Evolutionary conservation across 257 asterid genomes (phyloP).

Genomic region (Handroanthus guayacan): DNA sequence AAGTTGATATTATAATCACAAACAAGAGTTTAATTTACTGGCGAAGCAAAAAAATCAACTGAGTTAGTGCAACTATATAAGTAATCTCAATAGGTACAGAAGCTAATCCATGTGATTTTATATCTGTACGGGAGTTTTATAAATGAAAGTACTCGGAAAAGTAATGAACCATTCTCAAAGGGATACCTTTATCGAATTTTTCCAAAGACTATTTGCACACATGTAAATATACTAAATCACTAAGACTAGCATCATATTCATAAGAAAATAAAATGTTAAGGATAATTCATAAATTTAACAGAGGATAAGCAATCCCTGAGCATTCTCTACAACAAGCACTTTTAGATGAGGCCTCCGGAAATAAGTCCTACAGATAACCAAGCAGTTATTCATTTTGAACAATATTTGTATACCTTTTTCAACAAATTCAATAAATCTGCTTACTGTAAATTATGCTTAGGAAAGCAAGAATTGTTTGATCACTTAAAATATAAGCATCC

Average conservation of each 20-base stretch:
- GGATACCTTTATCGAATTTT: background rate
- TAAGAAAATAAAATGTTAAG: background rate
- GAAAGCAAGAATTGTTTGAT: background rate
- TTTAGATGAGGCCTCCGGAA: background rate
- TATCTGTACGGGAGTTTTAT: background rate
- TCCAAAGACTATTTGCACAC: background rate
- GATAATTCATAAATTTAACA: background rate
- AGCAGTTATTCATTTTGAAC: background rate
- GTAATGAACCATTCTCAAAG: background rate
- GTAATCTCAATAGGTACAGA: background rate
- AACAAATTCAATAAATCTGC: background rate
- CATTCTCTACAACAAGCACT: background rate
- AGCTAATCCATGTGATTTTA: background rate
- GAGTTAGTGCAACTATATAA: background rate
- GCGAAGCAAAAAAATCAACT: background rate
- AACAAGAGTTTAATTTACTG: background rate
- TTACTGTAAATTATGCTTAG: background rate
- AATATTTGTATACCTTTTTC: background rate
- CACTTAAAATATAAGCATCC: background rate
- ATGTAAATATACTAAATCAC: background rate
- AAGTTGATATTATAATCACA: conserved; percentile 20
- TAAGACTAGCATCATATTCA: background rate
- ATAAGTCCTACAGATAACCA: background rate
- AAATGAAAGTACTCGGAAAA: background rate
- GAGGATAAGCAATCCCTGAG: background rate